These are phyloP conservation scores for Suhomyces faveliae DNA, from an alignment of 805 yeast species.

Conservation along the genomic window DNA sequence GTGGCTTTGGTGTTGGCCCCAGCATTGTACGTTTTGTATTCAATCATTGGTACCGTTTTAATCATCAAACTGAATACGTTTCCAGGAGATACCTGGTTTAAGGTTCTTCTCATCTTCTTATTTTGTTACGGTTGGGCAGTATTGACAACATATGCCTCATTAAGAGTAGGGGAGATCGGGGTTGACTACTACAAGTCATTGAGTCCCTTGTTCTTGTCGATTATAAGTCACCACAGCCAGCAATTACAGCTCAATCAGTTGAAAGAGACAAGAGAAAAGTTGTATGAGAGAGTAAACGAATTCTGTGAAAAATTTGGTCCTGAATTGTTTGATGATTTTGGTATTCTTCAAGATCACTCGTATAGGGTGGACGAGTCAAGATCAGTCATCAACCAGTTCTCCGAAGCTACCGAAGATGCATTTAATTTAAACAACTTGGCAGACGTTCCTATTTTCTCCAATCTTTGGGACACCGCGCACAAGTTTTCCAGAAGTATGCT, in stretches of 20 bases:
- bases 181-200: constrained; percentile 42
- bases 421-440: constrained; percentile 22
- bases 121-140: constrained; percentile 36
- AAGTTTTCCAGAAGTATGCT: constrained; percentile 1
- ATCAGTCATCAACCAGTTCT: background rate
- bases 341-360: constrained; percentile 28
- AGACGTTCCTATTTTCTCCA: constrained; percentile 31
- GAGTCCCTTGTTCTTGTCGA: constrained; percentile 35
- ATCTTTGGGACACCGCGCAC: constrained; percentile 6
- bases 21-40: constrained; percentile 37
- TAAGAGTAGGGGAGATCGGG: constrained; percentile 42
- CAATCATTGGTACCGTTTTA: constrained; percentile 30
- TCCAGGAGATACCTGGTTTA: constrained; percentile 10
- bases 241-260: constrained; percentile 32
- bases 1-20: constrained; percentile 44
- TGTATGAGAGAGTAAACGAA: constrained; percentile 29
- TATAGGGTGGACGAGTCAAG: constrained; percentile 5
- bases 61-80: constrained; percentile 16
- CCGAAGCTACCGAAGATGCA: constrained; percentile 7
- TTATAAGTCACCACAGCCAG: constrained; percentile 28
- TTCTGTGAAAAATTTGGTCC: constrained; percentile 41
- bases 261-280: constrained; percentile 25
- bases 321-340: constrained; percentile 37
- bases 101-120: constrained; percentile 22
- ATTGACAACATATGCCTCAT: constrained; percentile 41